A percentile compares a stretch with the other conserved stretches of the same genome.
Evolutionary conservation across 2,329 filamentous ascomycete genomes (phyloP).

Genomic region (Xylaria sp.): DNA sequence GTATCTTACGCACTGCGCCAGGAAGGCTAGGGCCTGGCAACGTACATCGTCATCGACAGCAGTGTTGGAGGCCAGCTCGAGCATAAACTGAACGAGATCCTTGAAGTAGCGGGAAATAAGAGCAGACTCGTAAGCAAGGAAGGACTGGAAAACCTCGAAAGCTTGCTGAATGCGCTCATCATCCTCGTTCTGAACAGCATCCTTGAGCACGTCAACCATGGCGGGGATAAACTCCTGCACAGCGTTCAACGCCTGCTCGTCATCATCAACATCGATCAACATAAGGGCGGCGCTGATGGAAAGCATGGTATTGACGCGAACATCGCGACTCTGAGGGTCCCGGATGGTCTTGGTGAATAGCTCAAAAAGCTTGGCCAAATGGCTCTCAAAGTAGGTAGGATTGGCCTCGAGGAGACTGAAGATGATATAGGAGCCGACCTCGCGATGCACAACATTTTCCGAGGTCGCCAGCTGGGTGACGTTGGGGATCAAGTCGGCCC

Average conservation of each 20-base stretch:
- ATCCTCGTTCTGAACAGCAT: constrained; percentile 79
- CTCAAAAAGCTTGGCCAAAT: constrained; percentile 80
- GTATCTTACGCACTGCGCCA: constrained; percentile 91
- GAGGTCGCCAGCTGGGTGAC: constrained; percentile 83
- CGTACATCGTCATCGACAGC: constrained; percentile 85
- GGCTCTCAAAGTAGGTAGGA: constrained; percentile 83
- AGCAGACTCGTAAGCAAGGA: constrained; percentile 87
- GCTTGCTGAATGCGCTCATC: constrained; percentile 90
- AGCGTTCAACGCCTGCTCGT: constrained; percentile 74
- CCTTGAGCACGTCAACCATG: constrained; percentile 91
- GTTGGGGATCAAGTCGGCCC: constrained; percentile 81
- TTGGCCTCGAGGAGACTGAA: constrained; percentile 91
- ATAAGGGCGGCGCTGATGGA: constrained; percentile 88
- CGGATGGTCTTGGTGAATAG: constrained; percentile 89
- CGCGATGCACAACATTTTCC: constrained; percentile 79
- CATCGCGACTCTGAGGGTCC: constrained; percentile 89
- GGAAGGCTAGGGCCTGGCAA: constrained; percentile 89
- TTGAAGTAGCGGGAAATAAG: constrained; percentile 87
- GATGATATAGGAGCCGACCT: constrained; percentile 92
- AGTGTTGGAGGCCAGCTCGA: constrained; percentile 81
- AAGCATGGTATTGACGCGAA: constrained; percentile 93
- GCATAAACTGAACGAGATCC: constrained; percentile 93
- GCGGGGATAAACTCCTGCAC: constrained; percentile 84
- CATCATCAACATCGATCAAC: constrained; percentile 88
- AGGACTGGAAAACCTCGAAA: constrained; percentile 97